Evolutionary conservation across 2,329 filamentous ascomycete species (phyloP), one percentile per base, ranked within the genome.

Genomic region (Gnomoniopsis smithogilvyi): DNA sequence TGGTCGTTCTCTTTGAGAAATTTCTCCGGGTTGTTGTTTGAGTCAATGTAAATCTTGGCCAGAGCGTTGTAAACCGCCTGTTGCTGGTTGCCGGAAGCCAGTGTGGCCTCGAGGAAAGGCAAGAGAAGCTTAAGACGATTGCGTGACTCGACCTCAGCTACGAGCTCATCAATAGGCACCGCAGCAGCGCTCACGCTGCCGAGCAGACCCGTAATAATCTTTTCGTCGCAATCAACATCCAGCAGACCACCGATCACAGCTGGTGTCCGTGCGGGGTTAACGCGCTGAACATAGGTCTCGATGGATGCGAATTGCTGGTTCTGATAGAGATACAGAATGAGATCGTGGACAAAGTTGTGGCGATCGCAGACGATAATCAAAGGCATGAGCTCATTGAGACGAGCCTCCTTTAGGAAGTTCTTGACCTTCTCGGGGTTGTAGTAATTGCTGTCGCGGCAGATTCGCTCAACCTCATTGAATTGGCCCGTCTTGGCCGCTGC

Each of bases 301-400:
- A 99, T 99, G 1, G 95, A 96, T 78, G 96, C 92, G 84, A 97
- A 99, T 72, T 98, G 94, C 76, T 99, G 94, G 77, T 96, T 96
- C 81, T 98, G 95, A 80, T 99, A 99, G 10, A 99, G 85, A 76
- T 95, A 97, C 22, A 99, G 84, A 48, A 99, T 92, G 70, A 99
- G 77, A 70, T 99, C 95, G 70, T 99, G 95, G 46, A 98, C 92
- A 70, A 99, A 96, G 79, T 98, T 96, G 84, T 96, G 97, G n/a
- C 94, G 91, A 72, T 99, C 95, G 77, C 96, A 99, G 60, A 99
- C 92, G 67, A 98, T 97, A 76, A 99, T 99, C 56, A 99, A 80
- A 47, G 95, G 95, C 47, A 99, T 83, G 77, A 97, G 94, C 74
- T 99, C 95, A 2, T 89, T 87, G 48, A 99, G 81, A 65, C 88